A percentile compares a stretch with the other conserved stretches of the same genome.
Evolutionary conservation across 2,329 filamentous ascomycete species (phyloP).

Genomic region (Amesomyces nigricolor): DNA sequence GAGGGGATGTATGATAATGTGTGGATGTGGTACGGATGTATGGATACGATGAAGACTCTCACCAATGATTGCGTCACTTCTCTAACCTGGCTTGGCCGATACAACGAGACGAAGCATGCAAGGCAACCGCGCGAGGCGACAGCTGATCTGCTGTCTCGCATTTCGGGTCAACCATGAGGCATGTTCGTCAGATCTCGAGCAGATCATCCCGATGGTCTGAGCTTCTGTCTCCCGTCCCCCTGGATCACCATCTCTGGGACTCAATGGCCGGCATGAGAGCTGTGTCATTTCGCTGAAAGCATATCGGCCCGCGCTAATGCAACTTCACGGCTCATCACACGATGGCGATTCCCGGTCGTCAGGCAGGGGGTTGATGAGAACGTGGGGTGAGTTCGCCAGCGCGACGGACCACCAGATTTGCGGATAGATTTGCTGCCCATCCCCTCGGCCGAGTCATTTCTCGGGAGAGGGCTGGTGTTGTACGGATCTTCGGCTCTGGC

Average conservation of each 20-base stretch:
- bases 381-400: background rate
- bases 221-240: background rate
- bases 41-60: background rate
- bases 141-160: background rate
- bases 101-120: too few species aligned
- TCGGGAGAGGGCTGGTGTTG: background rate
- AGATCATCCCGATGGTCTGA: background rate
- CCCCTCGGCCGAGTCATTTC: background rate
- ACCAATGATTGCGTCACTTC: background rate
- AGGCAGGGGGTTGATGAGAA: slow-evolving; percentile 14
- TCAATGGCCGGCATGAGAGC: slow-evolving; percentile 1
- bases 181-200: too few species aligned
- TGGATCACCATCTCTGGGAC: background rate
- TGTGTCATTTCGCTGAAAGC: slow-evolving; percentile 23
- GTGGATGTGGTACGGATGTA: slow-evolving; percentile 5
- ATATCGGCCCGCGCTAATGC: slow-evolving; percentile 23
- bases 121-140: background rate
- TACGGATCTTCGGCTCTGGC: background rate
- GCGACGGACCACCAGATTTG: too few species aligned
- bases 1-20: background rate
- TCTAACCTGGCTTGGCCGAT: background rate
- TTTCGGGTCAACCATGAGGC: too few species aligned
- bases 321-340: slow-evolving; percentile 18
- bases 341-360: background rate
- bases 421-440: background rate